Percentiles rank a stretch among this genome's conserved stretches.
Conservation (phyloP, 768 basidiomycete genomes). For the Cytidiella melzeri region DNA sequence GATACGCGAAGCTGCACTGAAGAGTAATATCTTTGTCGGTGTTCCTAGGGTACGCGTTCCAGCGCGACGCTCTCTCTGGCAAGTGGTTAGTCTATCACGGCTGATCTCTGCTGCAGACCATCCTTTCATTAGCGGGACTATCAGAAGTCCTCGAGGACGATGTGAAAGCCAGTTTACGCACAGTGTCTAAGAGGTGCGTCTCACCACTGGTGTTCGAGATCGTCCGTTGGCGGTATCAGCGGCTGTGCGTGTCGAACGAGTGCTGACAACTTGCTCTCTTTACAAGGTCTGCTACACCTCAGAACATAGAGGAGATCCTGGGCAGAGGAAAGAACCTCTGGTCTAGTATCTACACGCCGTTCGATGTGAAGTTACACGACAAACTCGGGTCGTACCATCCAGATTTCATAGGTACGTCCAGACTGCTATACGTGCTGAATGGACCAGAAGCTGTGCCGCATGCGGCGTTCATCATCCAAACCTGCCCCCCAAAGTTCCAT, state of each 20-base stretch:
- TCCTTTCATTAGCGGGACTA: slow-evolving; percentile 74
- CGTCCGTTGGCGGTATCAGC: background rate
- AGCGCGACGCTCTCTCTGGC: background rate
- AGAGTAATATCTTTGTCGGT: slow-evolving; percentile 85
- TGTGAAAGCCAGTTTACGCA: slow-evolving; percentile 67
- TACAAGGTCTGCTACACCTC: slow-evolving; percentile 54
- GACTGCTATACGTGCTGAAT: too few species aligned
- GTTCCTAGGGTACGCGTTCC: slow-evolving; percentile 58
- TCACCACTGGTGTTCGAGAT: background rate
- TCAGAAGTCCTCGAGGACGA: slow-evolving; percentile 76
- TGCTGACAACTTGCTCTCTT: too few species aligned
- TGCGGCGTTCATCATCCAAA: too few species aligned
- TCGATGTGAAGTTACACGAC: slow-evolving; percentile 82
- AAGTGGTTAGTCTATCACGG: background rate
- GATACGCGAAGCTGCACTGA: slow-evolving; percentile 86
- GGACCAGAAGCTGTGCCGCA: too few species aligned
- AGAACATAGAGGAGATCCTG: slow-evolving; percentile 64
- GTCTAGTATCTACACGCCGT: slow-evolving; percentile 85
- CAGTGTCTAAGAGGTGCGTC: slow-evolving; percentile 59
- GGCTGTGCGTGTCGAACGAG: too few species aligned
- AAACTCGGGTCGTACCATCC: slow-evolving; percentile 88
- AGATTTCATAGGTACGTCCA: slow-evolving; percentile 82
- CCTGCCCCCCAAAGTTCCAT: slow-evolving; percentile 1
- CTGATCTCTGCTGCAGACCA: slow-evolving; percentile 45
- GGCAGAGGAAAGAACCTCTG: slow-evolving; percentile 69